Base-by-base conservation (phyloP, 2,329 filamentous ascomycete species). In the Nemania sp. region DNA sequence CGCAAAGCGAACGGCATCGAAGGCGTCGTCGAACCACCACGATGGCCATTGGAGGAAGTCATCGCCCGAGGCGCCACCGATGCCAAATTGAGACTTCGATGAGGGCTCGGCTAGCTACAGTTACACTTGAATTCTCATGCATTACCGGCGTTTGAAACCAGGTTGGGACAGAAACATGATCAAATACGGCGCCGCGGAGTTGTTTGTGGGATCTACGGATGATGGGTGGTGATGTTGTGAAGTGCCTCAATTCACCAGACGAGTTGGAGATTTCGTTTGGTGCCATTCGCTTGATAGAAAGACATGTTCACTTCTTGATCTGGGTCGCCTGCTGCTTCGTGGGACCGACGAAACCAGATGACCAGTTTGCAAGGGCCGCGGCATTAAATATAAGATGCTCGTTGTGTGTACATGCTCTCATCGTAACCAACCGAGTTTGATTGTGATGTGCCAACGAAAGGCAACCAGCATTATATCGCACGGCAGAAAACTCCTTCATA, bases 1-100 rank as follows among this genome's bases (percentile, higher is more conserved):
- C 56, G 56, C 14, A 59, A 59, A 14, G 37, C 56, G 4, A 59
- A 56, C 30, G 56, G 53, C 8, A 28, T 49, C 8, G 50, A 59
- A 17, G 43, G 90, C 61, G 84, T 94, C 49, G 78, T 96, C 63
- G 75, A 78, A 61, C 83, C 90, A 49, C 92, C 92, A 9, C 80
- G 92, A 62, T 97, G 92, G 92, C 80, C 79, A 59, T 73, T 96
- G n/a, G 84, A 91, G 51, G 91, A 96, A 58, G 86, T 97, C 43
- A 79, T 96, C 60, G 83, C 82, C 62, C 78, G 81, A 48, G 89
- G 89, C 58, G 88, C 87, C 19, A 81, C 88, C 64, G 90, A 95
- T 72, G 82, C 87, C 64, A 91, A 94, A 75, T 66, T 80, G 49
- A 83, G 85, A 44, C 75, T 95, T 68, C 80, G 84, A 71, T 91